These are phyloP conservation scores for Epichloe hybrida DNA, from an alignment of 2,329 filamentous ascomycete species.

Conservation along the genomic window DNA sequence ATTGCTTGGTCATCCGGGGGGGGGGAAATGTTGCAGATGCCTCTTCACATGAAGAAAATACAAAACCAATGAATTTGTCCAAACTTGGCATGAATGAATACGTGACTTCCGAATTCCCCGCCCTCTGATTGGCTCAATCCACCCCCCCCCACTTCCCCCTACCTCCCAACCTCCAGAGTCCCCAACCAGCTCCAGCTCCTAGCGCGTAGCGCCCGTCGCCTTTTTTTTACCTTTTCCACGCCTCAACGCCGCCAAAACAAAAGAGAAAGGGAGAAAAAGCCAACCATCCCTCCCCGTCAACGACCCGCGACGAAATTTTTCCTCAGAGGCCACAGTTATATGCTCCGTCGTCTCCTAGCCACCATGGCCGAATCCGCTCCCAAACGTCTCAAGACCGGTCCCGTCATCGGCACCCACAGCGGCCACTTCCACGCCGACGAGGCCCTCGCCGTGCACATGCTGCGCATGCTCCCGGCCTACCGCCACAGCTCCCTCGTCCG, in stretches of 20 bases:
- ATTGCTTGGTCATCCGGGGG: too few relatives aligned
- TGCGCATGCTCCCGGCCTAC: conserved; percentile 79
- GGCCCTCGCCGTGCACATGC: conserved; percentile 90
- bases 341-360: conserved; percentile 19
- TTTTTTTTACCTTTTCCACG: too few relatives aligned
- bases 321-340: conserved; percentile 7
- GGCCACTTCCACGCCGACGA: conserved; percentile 99
- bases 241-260: neutral
- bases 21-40: too few relatives aligned
- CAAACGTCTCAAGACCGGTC: conserved; percentile 61
- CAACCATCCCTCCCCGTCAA: neutral
- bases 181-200: too few relatives aligned
- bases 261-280: too few relatives aligned
- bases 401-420: conserved; percentile 85
- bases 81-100: too few relatives aligned
- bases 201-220: too few relatives aligned
- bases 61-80: too few relatives aligned
- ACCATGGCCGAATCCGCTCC: conserved; percentile 48
- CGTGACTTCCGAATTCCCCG: neutral
- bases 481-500: conserved; percentile 60
- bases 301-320: too few relatives aligned
- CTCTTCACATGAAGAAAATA: too few relatives aligned
- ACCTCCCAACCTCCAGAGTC: neutral
- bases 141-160: neutral
- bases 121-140: neutral